phyloP scores from a whole-genome alignment of 2,329 filamentous ascomycete genomes.

The Neonectria coccinea region DNA sequence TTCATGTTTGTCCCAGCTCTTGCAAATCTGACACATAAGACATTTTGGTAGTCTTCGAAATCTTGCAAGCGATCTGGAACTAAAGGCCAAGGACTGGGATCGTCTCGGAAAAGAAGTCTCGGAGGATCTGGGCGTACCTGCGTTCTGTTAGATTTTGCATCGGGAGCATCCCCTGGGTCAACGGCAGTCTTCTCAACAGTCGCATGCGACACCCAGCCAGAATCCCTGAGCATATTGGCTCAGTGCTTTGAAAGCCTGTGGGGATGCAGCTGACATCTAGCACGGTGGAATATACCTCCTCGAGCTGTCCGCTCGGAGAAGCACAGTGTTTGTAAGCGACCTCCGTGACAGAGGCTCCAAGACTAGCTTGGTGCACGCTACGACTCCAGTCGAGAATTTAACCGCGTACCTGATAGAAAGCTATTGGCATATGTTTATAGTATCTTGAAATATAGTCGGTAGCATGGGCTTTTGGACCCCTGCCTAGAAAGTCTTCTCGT shows the following conservation, averaged over 20 bases:
- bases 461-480: neutral
- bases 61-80: conserved; percentile 16
- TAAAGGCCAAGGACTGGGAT: too few species aligned
- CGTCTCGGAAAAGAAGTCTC: neutral
- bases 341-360: conserved; percentile 22
- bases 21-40: conserved; percentile 18
- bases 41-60: conserved; percentile 4
- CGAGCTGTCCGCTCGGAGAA: neutral
- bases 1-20: conserved; percentile 11
- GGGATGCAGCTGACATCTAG: conserved; percentile 6
- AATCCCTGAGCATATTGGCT: neutral
- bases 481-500: conserved; percentile 3
- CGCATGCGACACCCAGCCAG: conserved; percentile 12
- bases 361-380: conserved; percentile 31
- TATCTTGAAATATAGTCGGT: conserved; percentile 23
- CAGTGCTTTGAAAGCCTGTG: conserved; percentile 1
- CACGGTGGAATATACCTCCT: conserved; percentile 15
- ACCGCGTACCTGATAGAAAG: neutral
- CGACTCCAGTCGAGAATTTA: neutral
- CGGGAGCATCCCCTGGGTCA: neutral
- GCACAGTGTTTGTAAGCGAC: conserved; percentile 17
- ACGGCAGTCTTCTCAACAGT: neutral
- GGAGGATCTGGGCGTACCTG: too few species aligned
- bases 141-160: too few species aligned
- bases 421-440: neutral